phyloP scores from a whole-genome alignment of 1,284 basidiomycete genomes.

The Polyporus tsugae region DNA sequence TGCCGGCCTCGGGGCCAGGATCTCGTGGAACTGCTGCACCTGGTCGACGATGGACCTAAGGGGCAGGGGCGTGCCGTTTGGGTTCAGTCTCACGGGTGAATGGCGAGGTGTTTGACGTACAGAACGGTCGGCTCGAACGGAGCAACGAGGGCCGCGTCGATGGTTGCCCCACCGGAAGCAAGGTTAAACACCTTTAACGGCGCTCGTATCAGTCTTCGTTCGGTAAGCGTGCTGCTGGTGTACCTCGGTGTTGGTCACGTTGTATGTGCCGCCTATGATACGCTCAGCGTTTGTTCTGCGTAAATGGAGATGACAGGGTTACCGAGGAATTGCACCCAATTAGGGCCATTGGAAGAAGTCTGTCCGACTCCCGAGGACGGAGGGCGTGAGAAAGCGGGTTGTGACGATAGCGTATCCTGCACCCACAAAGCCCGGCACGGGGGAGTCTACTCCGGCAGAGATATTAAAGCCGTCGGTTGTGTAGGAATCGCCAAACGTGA shows the following conservation, averaged over 20 bases:
- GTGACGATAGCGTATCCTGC: slow-evolving; percentile 14
- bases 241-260: slow-evolving; percentile 62
- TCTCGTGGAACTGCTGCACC: slow-evolving; percentile 61
- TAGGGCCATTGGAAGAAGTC: slow-evolving; percentile 71
- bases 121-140: slow-evolving; percentile 63
- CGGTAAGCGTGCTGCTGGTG: slow-evolving; percentile 6
- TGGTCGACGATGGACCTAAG: slow-evolving; percentile 68
- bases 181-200: slow-evolving; percentile 60
- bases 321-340: slow-evolving; percentile 69
- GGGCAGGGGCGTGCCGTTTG: slow-evolving; percentile 1
- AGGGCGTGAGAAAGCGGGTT: slow-evolving; percentile 27
- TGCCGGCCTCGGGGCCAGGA: slow-evolving; percentile 58
- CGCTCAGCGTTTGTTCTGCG: slow-evolving; percentile 20
- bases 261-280: slow-evolving; percentile 53
- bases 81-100: slow-evolving; percentile 13
- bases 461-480: slow-evolving; percentile 63
- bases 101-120: slow-evolving; percentile 43
- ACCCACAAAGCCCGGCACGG: slow-evolving; percentile 60
- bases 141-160: slow-evolving; percentile 64
- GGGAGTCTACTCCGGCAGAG: slow-evolving; percentile 62
- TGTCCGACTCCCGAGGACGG: slow-evolving; percentile 25
- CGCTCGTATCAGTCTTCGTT: slow-evolving; percentile 16
- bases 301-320: slow-evolving; percentile 26
- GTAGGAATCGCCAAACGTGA: slow-evolving; percentile 68
- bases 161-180: slow-evolving; percentile 68